These are phyloP conservation scores for Acanthamoeba sp. DNA, from an alignment of 208 protist genomes.

Conservation along the genomic window DNA sequence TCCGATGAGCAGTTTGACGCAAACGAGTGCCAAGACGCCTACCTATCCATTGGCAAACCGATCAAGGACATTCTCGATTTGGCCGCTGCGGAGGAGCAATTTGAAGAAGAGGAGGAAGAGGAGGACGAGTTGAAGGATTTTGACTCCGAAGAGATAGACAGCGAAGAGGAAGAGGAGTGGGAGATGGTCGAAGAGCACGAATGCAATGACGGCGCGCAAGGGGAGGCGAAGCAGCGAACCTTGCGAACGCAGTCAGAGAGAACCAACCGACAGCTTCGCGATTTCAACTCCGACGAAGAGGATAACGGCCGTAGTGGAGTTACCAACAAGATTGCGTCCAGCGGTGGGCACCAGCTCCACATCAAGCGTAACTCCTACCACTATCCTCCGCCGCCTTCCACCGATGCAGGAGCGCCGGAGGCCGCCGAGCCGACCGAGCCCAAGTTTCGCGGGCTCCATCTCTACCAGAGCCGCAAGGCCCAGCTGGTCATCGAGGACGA, in stretches of 20 bases:
- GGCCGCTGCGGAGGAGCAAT: background rate
- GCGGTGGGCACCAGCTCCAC: background rate
- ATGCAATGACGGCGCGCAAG: background rate
- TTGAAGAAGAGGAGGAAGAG: background rate
- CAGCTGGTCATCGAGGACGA: conserved; percentile 34
- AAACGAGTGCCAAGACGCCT: background rate
- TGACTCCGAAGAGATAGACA: background rate
- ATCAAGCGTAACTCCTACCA: background rate
- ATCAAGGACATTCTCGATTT: background rate
- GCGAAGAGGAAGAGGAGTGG: conserved; percentile 21
- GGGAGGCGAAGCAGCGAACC: background rate
- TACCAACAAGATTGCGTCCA: background rate
- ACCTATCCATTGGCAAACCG: background rate
- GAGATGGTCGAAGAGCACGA: background rate
- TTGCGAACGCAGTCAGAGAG: background rate
- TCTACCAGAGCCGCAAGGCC: conserved; percentile 15
- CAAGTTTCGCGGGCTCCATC: background rate
- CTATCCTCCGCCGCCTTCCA: background rate
- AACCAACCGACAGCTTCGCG: background rate
- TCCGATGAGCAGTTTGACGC: background rate
- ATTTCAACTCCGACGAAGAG: background rate
- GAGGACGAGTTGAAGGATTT: conserved; percentile 32
- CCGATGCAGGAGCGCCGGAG: background rate
- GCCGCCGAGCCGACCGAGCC: background rate
- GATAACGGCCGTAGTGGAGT: background rate